Conservation (phyloP, 208 protist genomes). For the Wallacemonas sp. region DNA sequence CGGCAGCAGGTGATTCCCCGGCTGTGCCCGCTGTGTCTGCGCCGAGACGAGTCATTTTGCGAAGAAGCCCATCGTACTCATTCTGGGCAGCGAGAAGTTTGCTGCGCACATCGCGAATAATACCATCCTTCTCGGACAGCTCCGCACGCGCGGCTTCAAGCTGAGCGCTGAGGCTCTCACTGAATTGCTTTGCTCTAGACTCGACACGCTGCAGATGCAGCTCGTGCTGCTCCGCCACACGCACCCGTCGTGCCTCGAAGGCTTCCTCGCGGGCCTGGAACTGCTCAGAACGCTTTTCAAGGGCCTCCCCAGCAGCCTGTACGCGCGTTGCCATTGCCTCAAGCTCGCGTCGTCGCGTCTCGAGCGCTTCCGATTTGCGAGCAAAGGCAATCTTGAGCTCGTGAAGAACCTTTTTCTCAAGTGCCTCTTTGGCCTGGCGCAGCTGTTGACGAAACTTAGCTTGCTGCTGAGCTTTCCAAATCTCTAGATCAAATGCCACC, state of each 20-base stretch:
- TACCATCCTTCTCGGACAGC: slow-evolving; percentile 54
- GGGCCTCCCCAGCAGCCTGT: slow-evolving; percentile 48
- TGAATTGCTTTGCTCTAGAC: slow-evolving; percentile 39
- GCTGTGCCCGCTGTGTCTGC: slow-evolving; percentile 11
- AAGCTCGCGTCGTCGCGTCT: slow-evolving; percentile 54
- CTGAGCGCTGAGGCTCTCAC: slow-evolving; percentile 50
- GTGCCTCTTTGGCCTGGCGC: slow-evolving; percentile 50
- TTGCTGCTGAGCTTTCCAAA: slow-evolving; percentile 92
- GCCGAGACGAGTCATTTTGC: slow-evolving; percentile 30
- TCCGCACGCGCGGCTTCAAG: slow-evolving; percentile 52
- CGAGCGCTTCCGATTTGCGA: slow-evolving; percentile 50
- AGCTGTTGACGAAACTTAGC: slow-evolving; percentile 67
- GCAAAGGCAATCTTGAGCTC: slow-evolving; percentile 35
- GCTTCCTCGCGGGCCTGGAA: slow-evolving; percentile 78
- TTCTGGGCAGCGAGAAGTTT: slow-evolving; percentile 46
- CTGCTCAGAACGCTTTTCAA: slow-evolving; percentile 56
- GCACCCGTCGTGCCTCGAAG: slow-evolving; percentile 65
- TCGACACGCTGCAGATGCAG: slow-evolving; percentile 63
- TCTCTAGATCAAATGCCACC: slow-evolving; percentile 86
- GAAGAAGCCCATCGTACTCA: slow-evolving; percentile 72
- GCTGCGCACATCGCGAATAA: slow-evolving; percentile 45
- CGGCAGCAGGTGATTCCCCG: not conserved
- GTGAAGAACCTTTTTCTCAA: slow-evolving; percentile 44
- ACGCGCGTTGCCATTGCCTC: slow-evolving; percentile 65
- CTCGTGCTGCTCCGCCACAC: slow-evolving; percentile 84